Evolutionary conservation across 2,329 filamentous ascomycete species (phyloP).

Genomic region (Endoconidiophora polonica): DNA sequence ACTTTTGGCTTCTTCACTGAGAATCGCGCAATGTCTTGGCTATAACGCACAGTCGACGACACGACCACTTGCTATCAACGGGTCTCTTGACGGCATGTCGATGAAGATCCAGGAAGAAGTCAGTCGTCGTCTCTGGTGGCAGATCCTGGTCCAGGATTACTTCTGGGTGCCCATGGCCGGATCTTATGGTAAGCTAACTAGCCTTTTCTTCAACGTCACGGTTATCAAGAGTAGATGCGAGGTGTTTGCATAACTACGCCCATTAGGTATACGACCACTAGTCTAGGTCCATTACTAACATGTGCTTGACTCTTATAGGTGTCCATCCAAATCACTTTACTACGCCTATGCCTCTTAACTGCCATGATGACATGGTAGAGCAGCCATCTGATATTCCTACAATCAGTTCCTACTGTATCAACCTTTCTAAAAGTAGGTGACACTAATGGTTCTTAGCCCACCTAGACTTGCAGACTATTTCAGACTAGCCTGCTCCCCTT

Average conservation of each 20-base stretch:
- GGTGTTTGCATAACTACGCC: too few species aligned
- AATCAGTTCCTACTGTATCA: conserved; percentile 12
- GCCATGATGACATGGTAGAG: conserved; percentile 11
- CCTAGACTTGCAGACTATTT: background rate
- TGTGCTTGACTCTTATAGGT: background rate
- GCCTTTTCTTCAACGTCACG: too few species aligned
- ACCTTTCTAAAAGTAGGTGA: conserved; percentile 10
- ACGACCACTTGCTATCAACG: background rate
- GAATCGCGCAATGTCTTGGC: conserved; percentile 11
- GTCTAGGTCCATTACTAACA: background rate
- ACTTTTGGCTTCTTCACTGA: conserved; percentile 7
- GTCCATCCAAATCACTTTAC: conserved; percentile 11
- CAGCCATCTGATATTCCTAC: conserved; percentile 7
- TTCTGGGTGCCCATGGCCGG: conserved; percentile 13
- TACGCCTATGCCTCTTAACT: conserved; percentile 11
- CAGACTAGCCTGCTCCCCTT: background rate
- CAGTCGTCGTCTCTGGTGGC: conserved; percentile 11
- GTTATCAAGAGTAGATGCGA: too few species aligned
- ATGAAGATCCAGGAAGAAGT: conserved; percentile 7
- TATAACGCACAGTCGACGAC: conserved; percentile 1
- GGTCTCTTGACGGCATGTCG: background rate
- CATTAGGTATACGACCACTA: background rate
- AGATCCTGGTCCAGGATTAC: conserved; percentile 12
- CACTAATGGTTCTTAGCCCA: background rate
- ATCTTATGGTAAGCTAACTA: conserved; percentile 5